Conservation (phyloP, 2,329 filamentous ascomycete species). For the Ophiocordyceps robertsii region DNA sequence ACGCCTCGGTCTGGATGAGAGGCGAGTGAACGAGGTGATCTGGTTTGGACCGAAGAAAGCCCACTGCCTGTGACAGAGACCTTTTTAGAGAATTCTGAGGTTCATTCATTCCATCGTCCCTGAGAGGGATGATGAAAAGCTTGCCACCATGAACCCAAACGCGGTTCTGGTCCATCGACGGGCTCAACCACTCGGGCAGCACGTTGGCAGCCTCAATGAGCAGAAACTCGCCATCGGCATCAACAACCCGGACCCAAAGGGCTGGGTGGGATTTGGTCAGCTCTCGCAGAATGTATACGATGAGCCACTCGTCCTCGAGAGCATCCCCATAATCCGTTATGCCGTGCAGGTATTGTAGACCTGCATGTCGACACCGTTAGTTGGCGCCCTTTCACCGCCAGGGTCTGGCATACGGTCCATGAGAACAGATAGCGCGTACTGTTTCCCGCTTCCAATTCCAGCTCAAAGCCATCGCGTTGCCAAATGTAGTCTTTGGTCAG, state of each 20-base stretch:
- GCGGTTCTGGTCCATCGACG: slow-evolving; percentile 75
- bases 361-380: neutral
- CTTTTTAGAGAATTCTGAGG: slow-evolving; percentile 25
- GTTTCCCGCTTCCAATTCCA: slow-evolving; percentile 47
- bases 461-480: slow-evolving; percentile 73
- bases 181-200: slow-evolving; percentile 80
- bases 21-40: slow-evolving; percentile 54
- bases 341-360: slow-evolving; percentile 53
- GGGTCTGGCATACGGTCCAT: neutral
- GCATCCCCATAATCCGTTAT: slow-evolving; percentile 84
- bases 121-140: slow-evolving; percentile 57
- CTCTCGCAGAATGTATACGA: slow-evolving; percentile 79
- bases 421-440: slow-evolving; percentile 26
- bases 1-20: slow-evolving; percentile 74
- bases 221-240: slow-evolving; percentile 90
- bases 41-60: slow-evolving; percentile 41
- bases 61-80: slow-evolving; percentile 49
- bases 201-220: slow-evolving; percentile 85
- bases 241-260: slow-evolving; percentile 71
- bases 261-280: slow-evolving; percentile 59
- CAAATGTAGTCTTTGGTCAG: slow-evolving; percentile 83
- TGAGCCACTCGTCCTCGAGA: slow-evolving; percentile 93
- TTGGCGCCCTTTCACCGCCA: neutral
- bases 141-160: slow-evolving; percentile 78
- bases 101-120: slow-evolving; percentile 12